Conservation (phyloP, 257 asterid genomes). For the Haberlea rhodopensis region DNA sequence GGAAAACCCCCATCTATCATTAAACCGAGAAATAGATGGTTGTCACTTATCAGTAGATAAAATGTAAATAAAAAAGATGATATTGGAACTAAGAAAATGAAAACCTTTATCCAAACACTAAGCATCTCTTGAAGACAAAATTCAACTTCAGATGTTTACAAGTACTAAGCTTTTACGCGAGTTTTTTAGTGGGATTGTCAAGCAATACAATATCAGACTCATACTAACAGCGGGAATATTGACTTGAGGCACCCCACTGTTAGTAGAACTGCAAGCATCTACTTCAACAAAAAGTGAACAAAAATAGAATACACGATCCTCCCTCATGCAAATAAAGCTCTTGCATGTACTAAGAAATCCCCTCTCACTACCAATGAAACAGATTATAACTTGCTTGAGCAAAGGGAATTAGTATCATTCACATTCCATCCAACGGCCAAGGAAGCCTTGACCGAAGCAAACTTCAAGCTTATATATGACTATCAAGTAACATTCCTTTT, state of each 20-base stretch:
- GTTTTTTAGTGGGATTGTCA: not conserved
- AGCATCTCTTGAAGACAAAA: not conserved
- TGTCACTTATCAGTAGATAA: too few relatives aligned
- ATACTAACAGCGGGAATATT: not conserved
- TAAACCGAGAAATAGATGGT: too few relatives aligned
- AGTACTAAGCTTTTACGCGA: not conserved
- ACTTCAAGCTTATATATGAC: not conserved
- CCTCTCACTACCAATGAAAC: not conserved
- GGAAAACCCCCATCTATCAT: not conserved
- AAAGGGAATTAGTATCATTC: not conserved
- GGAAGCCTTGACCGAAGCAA: not conserved
- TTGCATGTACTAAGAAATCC: not conserved
- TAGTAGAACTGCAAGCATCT: not conserved
- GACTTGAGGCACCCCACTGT: not conserved
- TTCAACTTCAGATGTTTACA: not conserved
- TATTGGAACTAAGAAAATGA: not conserved
- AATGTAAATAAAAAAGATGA: too few relatives aligned
- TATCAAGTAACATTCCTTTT: too few relatives aligned
- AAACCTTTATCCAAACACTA: too few relatives aligned
- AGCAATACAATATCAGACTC: not conserved
- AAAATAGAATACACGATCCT: not conserved
- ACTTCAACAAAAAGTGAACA: not conserved
- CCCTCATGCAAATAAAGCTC: not conserved
- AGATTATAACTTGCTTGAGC: too few relatives aligned
- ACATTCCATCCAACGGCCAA: not conserved